phyloP scores from a whole-genome alignment of 306 rosid genomes.

The Corylus americana region DNA sequence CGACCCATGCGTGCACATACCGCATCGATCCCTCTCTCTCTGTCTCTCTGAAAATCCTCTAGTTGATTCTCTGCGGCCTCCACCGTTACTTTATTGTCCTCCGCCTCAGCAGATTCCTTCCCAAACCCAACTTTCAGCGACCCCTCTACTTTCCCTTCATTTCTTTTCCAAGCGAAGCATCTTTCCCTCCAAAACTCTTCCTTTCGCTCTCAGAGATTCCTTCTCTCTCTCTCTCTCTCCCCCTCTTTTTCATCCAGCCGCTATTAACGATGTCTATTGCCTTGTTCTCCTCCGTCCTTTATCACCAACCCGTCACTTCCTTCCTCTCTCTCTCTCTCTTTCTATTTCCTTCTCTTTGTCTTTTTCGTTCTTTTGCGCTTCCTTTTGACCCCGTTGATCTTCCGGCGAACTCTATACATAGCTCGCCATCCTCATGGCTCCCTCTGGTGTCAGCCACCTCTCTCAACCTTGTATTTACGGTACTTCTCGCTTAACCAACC shows the following conservation, averaged over 20 bases:
- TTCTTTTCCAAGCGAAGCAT: conserved; percentile 96
- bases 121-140: conserved; percentile 39
- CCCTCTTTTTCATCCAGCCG: conserved; percentile 37
- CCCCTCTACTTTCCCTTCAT: conserved; percentile 52
- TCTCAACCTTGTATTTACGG: conserved; percentile 92
- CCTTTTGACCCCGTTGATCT: conserved; percentile 24
- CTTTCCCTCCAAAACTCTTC: conserved; percentile 43
- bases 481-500: conserved; percentile 29
- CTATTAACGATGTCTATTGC: conserved; percentile 58
- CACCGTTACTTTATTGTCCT: conserved; percentile 65
- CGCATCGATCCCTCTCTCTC: conserved; percentile 2
- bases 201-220: conserved; percentile 66
- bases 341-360: conserved; percentile 35
- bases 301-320: conserved; percentile 35
- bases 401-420: conserved; percentile 44
- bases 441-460: conserved; percentile 69
- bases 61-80: conserved; percentile 48
- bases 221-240: conserved; percentile 25
- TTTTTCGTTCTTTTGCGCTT: conserved; percentile 38
- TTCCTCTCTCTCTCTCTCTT: conserved; percentile 4
- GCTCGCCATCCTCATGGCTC: conserved; percentile 44
- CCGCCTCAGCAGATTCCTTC: conserved; percentile 77
- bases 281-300: conserved; percentile 43
- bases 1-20: conserved; percentile 42
- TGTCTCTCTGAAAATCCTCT: conserved; percentile 7